Percentiles rank a stretch among this genome's conserved stretches.
These are phyloP conservation scores for Protomyces arabidopsidicola DNA, from an alignment of 1,139 yeast species.

Conservation along the genomic window DNA sequence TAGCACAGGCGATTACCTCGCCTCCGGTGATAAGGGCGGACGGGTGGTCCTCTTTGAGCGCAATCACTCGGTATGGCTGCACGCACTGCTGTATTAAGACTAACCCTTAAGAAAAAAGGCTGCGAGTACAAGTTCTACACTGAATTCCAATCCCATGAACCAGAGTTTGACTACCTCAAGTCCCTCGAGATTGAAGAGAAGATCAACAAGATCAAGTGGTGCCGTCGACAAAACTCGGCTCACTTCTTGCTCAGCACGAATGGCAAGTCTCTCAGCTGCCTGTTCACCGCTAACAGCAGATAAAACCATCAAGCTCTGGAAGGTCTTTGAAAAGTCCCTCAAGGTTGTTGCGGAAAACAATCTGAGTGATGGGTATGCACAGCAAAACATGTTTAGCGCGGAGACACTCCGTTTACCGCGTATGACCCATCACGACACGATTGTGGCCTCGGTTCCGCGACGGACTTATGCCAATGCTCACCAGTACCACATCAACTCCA, in stretches of 20 bases:
- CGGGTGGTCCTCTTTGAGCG: conserved; percentile 94
- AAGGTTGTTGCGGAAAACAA: conserved; percentile 90
- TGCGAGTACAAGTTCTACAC: conserved; percentile 95
- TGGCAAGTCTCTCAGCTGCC: conserved; percentile 32
- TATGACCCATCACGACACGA: conserved; percentile 84
- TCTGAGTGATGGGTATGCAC: conserved; percentile 48
- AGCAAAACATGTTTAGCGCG: conserved; percentile 31
- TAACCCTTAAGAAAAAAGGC: conserved; percentile 50
- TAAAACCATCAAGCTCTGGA: conserved; percentile 97
- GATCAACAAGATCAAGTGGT: conserved; percentile 96
- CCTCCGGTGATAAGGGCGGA: conserved; percentile 99
- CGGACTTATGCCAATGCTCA: conserved; percentile 92
- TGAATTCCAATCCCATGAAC: conserved; percentile 97
- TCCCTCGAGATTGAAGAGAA: conserved; percentile 96
- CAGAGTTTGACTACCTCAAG: conserved; percentile 94
- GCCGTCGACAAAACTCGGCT: conserved; percentile 79
- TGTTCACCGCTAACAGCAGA: conserved; percentile 43
- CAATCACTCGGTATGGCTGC: conserved; percentile 48
- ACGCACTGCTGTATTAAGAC: neutral
- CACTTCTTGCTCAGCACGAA: conserved; percentile 86
- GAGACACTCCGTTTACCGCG: conserved; percentile 66
- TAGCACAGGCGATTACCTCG: conserved; percentile 87
- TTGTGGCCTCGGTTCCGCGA: conserved; percentile 92
- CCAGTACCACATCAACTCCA: conserved; percentile 95
- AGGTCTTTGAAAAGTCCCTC: conserved; percentile 84